Evolutionary conservation across 768 basidiomycete genomes (phyloP).

Genomic region (Krasilnikovozyma curviuscula): DNA sequence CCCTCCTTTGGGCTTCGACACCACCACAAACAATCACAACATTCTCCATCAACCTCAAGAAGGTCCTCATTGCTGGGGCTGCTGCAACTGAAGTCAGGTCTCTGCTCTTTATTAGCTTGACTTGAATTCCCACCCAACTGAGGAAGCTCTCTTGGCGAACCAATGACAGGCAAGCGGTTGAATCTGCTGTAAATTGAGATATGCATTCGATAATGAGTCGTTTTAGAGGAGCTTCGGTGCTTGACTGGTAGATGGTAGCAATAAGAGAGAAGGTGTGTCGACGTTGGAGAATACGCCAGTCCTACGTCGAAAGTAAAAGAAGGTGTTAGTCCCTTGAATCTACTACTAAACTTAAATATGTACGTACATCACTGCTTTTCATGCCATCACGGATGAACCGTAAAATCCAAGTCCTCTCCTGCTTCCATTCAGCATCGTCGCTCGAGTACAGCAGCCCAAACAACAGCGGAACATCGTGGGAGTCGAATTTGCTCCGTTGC

Average conservation of each 20-base stretch:
- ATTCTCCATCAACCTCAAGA: slow-evolving; percentile 26
- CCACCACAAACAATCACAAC: slow-evolving; percentile 15
- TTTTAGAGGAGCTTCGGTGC: slow-evolving; percentile 37
- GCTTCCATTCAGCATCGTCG: slow-evolving; percentile 60
- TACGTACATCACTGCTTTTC: slow-evolving; percentile 31
- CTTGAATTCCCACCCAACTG: slow-evolving; percentile 64
- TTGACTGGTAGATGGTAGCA: slow-evolving; percentile 59
- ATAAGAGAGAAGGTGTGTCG: slow-evolving; percentile 77
- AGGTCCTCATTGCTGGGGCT: slow-evolving; percentile 14
- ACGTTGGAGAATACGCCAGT: slow-evolving; percentile 63
- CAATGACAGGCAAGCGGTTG: slow-evolving; percentile 48
- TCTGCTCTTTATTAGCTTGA: slow-evolving; percentile 20
- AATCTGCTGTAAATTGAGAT: slow-evolving; percentile 50
- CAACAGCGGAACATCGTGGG: slow-evolving; percentile 69
- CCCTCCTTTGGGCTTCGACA: slow-evolving; percentile 1
- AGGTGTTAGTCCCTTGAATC: not conserved
- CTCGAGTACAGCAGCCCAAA: slow-evolving; percentile 71
- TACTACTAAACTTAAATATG: not conserved
- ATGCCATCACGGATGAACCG: slow-evolving; percentile 65
- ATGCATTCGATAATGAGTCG: slow-evolving; percentile 52
- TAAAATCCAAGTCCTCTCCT: slow-evolving; percentile 76
- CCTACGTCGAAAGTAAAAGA: slow-evolving; percentile 28
- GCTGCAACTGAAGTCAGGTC: not conserved
- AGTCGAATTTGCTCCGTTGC: slow-evolving; percentile 65
- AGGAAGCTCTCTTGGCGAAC: slow-evolving; percentile 52